A percentile compares a stretch with the other conserved stretches of the same genome.
Conservation (phyloP, 768 basidiomycete species). For the Pleurotus djamor region DNA sequence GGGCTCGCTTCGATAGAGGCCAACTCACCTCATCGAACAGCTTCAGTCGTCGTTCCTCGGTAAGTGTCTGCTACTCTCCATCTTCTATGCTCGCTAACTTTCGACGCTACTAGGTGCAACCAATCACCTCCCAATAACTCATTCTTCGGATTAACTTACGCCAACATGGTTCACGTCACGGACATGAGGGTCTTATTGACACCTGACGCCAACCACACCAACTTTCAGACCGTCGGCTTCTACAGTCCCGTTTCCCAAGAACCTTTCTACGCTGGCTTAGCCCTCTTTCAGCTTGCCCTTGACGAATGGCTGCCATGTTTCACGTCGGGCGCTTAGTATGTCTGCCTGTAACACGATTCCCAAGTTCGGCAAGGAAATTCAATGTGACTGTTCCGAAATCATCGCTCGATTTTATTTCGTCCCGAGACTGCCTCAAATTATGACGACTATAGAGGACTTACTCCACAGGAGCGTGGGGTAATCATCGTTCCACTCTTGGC, state of each 20-base stretch:
- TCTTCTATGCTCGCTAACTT: neutral
- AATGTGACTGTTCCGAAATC: no score
- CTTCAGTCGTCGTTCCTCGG: conserved; percentile 34
- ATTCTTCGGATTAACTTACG: conserved; percentile 46
- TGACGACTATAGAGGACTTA: no score
- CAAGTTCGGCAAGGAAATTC: no score
- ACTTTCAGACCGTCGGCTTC: conserved; percentile 48
- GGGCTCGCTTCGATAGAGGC: conserved; percentile 46
- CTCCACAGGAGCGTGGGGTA: no score
- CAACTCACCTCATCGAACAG: conserved; percentile 39
- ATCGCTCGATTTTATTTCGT: no score
- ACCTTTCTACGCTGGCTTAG: conserved; percentile 45
- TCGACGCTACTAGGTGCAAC: conserved; percentile 30
- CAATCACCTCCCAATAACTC: conserved; percentile 24
- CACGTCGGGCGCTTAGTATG: neutral
- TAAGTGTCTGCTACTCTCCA: conserved; percentile 15
- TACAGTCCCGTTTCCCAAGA: conserved; percentile 45
- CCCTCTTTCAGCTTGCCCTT: conserved; percentile 41
- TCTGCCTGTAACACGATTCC: no score
- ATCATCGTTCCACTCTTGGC: no score
- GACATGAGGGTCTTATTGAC: conserved; percentile 45
- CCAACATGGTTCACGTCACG: conserved; percentile 47
- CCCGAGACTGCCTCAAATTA: no score
- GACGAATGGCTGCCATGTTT: conserved; percentile 51
- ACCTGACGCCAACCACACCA: conserved; percentile 44